phyloP scores from a whole-genome alignment of 2,329 filamentous ascomycete genomes.

The Pseudonectria foliicola region DNA sequence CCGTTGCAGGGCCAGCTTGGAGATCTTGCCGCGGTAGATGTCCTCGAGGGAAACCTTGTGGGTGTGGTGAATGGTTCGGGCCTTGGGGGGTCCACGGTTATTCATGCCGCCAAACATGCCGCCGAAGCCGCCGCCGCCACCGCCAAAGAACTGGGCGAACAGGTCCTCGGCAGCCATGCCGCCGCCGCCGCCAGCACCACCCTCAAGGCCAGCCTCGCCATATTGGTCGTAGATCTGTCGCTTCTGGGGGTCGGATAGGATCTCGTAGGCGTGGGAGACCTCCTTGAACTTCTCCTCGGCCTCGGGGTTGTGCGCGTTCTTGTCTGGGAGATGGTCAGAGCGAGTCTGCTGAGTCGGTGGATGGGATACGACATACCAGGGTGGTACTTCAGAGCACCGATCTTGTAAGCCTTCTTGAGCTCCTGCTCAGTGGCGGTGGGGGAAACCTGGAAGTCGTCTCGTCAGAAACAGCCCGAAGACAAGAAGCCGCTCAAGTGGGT shows the following conservation, averaged over 20 bases:
- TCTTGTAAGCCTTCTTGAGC: conserved; percentile 86
- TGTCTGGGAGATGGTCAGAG: conserved; percentile 53
- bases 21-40: conserved; percentile 96
- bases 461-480: neutral
- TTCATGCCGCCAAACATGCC: conserved; percentile 76
- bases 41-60: conserved; percentile 98
- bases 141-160: conserved; percentile 95
- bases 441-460: conserved; percentile 51
- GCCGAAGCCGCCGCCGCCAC: conserved; percentile 50
- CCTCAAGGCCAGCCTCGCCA: conserved; percentile 93
- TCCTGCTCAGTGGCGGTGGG: conserved; percentile 76
- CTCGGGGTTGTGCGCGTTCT: conserved; percentile 89
- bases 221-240: conserved; percentile 91
- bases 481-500: neutral
- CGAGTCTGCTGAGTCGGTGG: neutral
- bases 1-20: conserved; percentile 93
- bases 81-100: conserved; percentile 75
- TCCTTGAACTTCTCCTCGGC: conserved; percentile 99
- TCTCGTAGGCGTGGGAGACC: conserved; percentile 89
- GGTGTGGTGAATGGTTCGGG: conserved; percentile 93
- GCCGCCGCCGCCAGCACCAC: conserved; percentile 65
- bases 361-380: conserved; percentile 53
- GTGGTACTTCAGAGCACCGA: conserved; percentile 75
- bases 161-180: conserved; percentile 96
- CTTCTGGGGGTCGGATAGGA: conserved; percentile 88